These are phyloP conservation scores for Tolypocladium guangdongense DNA, from an alignment of 2,329 filamentous ascomycete species.

Conservation along the genomic window DNA sequence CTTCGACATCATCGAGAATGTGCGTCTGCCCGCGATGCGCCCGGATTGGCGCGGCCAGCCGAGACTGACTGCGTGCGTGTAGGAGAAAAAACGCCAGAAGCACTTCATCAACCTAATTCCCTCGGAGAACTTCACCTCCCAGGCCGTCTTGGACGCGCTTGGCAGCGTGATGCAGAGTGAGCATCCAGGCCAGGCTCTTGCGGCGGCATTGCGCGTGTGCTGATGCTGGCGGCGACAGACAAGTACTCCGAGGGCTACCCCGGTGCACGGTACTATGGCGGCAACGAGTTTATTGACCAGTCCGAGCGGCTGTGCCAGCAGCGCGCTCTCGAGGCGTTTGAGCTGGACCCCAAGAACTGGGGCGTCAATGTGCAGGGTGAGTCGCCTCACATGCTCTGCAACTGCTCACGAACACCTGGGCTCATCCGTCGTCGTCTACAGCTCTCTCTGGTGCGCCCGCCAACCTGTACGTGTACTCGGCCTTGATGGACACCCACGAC, in stretches of 20 bases:
- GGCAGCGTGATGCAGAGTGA: constrained; percentile 92
- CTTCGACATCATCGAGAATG: constrained; percentile 84
- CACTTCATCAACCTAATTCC: constrained; percentile 97
- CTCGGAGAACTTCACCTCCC: constrained; percentile 91
- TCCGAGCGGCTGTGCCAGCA: constrained; percentile 84
- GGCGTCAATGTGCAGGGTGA: constrained; percentile 89
- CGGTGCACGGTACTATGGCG: constrained; percentile 90
- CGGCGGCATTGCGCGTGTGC: constrained; percentile 5
- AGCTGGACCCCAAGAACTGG: constrained; percentile 76
- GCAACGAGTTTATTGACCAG: constrained; percentile 91
- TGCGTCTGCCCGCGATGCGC: constrained; percentile 25
- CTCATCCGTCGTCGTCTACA: constrained; percentile 19
- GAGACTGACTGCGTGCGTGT: neutral
- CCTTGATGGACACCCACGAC: constrained; percentile 84
- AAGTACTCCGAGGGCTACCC: constrained; percentile 99
- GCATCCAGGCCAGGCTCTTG: constrained; percentile 11
- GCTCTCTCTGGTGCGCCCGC: constrained; percentile 65
- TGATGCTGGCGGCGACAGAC: constrained; percentile 41
- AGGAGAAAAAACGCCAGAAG: constrained; percentile 95
- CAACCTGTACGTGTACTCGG: constrained; percentile 91
- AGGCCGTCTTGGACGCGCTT: constrained; percentile 81
- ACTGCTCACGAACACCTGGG: neutral
- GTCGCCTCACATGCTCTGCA: constrained; percentile 16
- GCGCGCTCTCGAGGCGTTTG: constrained; percentile 79
- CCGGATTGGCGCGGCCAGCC: neutral